phyloP scores from a whole-genome alignment of 2,329 filamentous ascomycete genomes.

The Aspergillus tamarii region DNA sequence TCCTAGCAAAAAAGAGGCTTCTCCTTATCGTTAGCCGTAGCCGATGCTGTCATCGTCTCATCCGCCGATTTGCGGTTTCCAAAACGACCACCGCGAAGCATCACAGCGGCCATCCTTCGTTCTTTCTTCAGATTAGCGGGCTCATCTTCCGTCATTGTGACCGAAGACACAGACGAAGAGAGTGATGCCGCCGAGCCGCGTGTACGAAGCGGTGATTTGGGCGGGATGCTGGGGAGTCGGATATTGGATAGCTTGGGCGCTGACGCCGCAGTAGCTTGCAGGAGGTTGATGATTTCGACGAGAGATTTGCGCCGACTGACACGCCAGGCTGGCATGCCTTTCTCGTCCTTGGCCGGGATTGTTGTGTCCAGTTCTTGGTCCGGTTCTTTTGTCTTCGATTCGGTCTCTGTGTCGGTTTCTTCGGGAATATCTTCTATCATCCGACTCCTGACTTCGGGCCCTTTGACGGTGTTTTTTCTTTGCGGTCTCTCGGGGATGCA shows the following conservation, averaged over 20 bases:
- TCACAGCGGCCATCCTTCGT: conserved; percentile 8
- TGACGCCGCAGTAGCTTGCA: conserved; percentile 13
- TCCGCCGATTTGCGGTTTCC: neutral
- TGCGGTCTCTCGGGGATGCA: neutral
- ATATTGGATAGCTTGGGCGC: conserved; percentile 9
- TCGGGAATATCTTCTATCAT: conserved; percentile 26
- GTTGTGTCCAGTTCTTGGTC: neutral
- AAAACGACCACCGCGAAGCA: conserved; percentile 7
- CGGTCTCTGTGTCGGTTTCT: conserved; percentile 14
- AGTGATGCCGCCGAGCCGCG: neutral
- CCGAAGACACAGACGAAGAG: neutral
- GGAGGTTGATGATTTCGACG: conserved; percentile 24
- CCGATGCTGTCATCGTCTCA: neutral
- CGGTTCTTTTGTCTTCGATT: neutral
- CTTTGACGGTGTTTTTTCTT: neutral
- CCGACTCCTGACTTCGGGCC: conserved; percentile 19
- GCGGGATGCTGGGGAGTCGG: conserved; percentile 3
- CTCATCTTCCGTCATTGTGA: conserved; percentile 2
- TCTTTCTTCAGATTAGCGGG: conserved; percentile 3
- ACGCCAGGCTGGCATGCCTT: conserved; percentile 13
- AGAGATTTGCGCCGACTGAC: conserved; percentile 25
- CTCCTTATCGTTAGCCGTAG: neutral
- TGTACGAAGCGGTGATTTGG: neutral
- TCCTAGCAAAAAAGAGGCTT: conserved; percentile 25
- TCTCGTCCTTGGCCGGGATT: neutral